A percentile compares a stretch with the other conserved stretches of the same genome.
phyloP scores from a whole-genome alignment of 257 asterid species.

The Sherardia arvensis region DNA sequence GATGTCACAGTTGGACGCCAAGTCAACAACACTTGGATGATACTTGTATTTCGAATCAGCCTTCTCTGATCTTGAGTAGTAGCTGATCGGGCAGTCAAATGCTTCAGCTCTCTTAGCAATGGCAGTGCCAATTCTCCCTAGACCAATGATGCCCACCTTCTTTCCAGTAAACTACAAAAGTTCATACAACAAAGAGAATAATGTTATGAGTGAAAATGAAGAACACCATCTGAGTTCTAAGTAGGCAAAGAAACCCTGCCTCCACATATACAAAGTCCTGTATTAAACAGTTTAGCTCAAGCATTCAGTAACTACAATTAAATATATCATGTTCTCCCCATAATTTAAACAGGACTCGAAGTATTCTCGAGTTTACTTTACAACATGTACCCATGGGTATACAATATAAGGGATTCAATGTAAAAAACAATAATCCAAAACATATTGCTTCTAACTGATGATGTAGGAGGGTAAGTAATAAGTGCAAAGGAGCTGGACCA shows the following conservation, averaged over 20 bases:
- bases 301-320: not conserved
- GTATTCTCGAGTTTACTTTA: not conserved
- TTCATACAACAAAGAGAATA: not conserved
- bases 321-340: not conserved
- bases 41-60: slow-evolving; percentile 38
- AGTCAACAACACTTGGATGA: slow-evolving; percentile 34
- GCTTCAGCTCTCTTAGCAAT: slow-evolving; percentile 64
- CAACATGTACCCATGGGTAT: not conserved
- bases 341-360: too few species aligned
- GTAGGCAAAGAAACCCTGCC: not conserved
- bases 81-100: slow-evolving; percentile 62
- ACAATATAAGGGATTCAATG: not conserved
- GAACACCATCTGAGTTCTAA: not conserved
- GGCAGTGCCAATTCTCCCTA: slow-evolving; percentile 79
- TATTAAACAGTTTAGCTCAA: not conserved
- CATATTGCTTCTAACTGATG: not conserved
- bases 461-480: not conserved
- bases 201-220: not conserved
- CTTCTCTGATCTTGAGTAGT: slow-evolving; percentile 57
- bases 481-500: not conserved
- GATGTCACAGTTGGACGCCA: slow-evolving; percentile 71
- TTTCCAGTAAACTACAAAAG: slow-evolving; percentile 70
- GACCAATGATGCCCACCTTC: slow-evolving; percentile 61
- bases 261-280: not conserved
- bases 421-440: not conserved